Base-by-base conservation (phyloP, 1,284 basidiomycete genomes). In the Cryptococcus hybrid region DNA sequence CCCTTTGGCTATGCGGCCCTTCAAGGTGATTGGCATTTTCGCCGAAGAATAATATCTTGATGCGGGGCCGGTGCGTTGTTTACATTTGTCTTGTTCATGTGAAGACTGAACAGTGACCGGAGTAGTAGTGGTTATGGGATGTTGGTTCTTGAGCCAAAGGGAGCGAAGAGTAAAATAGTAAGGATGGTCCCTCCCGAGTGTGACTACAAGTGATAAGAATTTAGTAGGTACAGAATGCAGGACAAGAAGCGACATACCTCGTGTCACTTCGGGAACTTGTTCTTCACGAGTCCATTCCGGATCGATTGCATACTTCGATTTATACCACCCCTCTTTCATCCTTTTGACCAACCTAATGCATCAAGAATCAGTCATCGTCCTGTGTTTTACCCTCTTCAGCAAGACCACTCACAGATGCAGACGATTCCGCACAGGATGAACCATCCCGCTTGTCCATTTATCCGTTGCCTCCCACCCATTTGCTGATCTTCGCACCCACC, bases 141-240 rank as follows among this genome's bases (percentile, higher is more conserved):
- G 30, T 30, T 30, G 30, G 30, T 30, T 30, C 7, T 44, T 44
- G 43, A 15, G n/a, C 49, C 50, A 56, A 7, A 56, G 56, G 34
- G 47, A 51, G 12, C 44, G 37, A 1, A 57, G 46, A 36, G 49
- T 9, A 42, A 57, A 57, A 18, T 54, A 57, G 30, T 57, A 57
- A 3, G 56, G 52, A 46, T 53, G 46, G 7, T 40, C 7, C 18
- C 30, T 47, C 15, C 49, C 18, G 36, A 57, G 54, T 6, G 18
- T 36, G n/a, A 8, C 54, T 50, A 39, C 13, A 5, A 36, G 18
- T 15, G 15, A 8, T 40, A 39, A 13, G 6, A 18, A 18, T 3
- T 15, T 11, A 30, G 40, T 24, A 13, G n/a, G 30, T 15, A 1
- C 38, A 47, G 38, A 47, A 7, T 24, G 24, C 42, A 36, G 12